A percentile compares a stretch with the other conserved stretches of the same genome.
Evolutionary conservation across 2,329 filamentous ascomycete species (phyloP).

Genomic region (Stagonosporopsis rhizophila): DNA sequence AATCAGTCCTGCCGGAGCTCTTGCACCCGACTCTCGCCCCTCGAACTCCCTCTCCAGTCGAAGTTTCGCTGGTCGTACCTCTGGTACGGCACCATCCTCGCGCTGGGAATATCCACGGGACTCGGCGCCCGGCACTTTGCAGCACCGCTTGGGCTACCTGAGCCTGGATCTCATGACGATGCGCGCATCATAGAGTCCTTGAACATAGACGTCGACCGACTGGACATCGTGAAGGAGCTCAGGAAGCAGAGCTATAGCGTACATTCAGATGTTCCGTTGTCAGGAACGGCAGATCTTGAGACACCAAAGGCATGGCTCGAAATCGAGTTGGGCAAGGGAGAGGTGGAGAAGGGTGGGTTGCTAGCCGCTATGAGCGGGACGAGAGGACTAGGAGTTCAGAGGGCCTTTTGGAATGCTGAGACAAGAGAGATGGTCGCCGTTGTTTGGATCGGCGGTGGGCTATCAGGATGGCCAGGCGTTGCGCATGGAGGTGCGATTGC

Average conservation of each 20-base stretch:
- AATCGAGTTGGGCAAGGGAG: constrained; percentile 36
- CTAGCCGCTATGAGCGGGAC: constrained; percentile 47
- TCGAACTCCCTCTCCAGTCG: constrained; percentile 30
- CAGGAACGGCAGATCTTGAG: constrained; percentile 24
- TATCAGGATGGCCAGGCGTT: constrained; percentile 74
- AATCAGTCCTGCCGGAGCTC: constrained; percentile 7
- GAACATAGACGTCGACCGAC: constrained; percentile 34
- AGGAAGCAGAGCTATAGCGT: constrained; percentile 38
- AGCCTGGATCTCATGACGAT: constrained; percentile 40
- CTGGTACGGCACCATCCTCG: constrained; percentile 42
- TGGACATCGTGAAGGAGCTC: constrained; percentile 44
- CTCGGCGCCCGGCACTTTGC: constrained; percentile 36
- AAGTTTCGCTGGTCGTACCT: constrained; percentile 39
- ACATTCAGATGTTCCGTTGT: constrained; percentile 33
- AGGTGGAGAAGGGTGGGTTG: constrained; percentile 30
- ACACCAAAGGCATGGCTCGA: constrained; percentile 41
- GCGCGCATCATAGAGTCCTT: constrained; percentile 36
- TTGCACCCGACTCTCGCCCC: not conserved
- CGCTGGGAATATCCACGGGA: constrained; percentile 34
- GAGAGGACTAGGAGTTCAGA: constrained; percentile 59
- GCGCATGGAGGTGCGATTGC: constrained; percentile 75
- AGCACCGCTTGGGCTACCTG: constrained; percentile 33
- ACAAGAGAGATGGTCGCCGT: constrained; percentile 67
- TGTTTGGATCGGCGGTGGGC: constrained; percentile 70
- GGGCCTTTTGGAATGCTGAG: constrained; percentile 67